Conservation (phyloP, 768 basidiomycete genomes). For the Amanita subjunquillea region DNA sequence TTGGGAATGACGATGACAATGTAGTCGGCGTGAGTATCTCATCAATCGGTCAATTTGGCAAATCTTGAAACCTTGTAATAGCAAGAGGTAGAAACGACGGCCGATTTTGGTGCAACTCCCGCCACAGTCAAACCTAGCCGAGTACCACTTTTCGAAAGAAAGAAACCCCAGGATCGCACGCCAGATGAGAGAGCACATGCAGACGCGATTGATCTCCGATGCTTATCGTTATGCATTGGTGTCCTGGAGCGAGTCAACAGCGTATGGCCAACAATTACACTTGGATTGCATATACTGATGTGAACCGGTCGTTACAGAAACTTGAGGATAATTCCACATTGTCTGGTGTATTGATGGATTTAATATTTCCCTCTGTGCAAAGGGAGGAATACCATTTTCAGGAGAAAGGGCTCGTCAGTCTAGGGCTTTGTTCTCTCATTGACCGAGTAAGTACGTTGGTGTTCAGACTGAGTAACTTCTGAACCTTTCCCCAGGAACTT, state of each 20-base stretch:
- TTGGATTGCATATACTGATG: not conserved
- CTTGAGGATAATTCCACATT: conserved; percentile 74
- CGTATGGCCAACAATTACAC: conserved; percentile 35
- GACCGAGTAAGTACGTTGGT: conserved; percentile 14
- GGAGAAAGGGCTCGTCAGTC: conserved; percentile 69
- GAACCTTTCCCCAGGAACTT: conserved; percentile 34
- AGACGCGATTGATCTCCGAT: conserved; percentile 73
- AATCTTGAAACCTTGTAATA: not conserved
- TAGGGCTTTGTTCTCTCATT: conserved; percentile 83
- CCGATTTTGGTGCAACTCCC: conserved; percentile 6
- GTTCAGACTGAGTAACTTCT: not conserved
- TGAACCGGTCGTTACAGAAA: conserved; percentile 35
- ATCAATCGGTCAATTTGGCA: not conserved
- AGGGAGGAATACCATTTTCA: conserved; percentile 77
- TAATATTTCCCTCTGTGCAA: conserved; percentile 86
- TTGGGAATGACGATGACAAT: conserved; percentile 20
- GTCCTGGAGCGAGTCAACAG: conserved; percentile 88
- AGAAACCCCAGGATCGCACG: conserved; percentile 50
- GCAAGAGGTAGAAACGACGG: conserved; percentile 1
- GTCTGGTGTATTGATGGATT: conserved; percentile 70
- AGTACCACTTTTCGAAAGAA: conserved; percentile 11
- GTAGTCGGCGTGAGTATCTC: conserved; percentile 12
- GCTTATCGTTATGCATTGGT: conserved; percentile 73
- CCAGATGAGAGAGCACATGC: conserved; percentile 54
- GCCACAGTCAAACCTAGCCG: conserved; percentile 9